A percentile compares a stretch with the other conserved stretches of the same genome.
Conservation (phyloP, 2,329 filamentous ascomycete genomes). For the Elsinoe australis region DNA sequence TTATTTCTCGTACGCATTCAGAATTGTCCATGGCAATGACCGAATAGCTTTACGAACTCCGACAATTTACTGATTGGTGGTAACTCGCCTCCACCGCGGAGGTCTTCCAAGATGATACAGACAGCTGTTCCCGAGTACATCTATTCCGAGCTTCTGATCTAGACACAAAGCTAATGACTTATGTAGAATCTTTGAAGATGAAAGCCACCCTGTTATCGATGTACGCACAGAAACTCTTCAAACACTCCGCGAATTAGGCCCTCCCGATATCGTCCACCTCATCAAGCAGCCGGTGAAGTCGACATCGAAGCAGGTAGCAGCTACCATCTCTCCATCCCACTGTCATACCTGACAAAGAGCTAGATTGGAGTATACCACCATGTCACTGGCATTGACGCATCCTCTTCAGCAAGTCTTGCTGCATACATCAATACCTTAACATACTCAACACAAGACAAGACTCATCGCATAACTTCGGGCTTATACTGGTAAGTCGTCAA, state of each 20-base stretch:
- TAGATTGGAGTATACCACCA: constrained; percentile 94
- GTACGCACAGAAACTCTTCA: constrained; percentile 83
- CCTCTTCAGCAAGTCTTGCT: constrained; percentile 90
- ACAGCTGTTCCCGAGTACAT: constrained; percentile 39
- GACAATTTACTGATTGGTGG: background rate
- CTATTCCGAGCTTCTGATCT: background rate
- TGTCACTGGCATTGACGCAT: constrained; percentile 94
- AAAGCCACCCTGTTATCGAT: constrained; percentile 84
- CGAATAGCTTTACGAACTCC: background rate
- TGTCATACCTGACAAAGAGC: constrained; percentile 17
- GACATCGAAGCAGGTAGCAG: constrained; percentile 47
- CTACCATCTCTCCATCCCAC: background rate
- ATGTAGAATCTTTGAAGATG: constrained; percentile 80
- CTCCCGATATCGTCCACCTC: constrained; percentile 90
- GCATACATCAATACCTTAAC: constrained; percentile 98
- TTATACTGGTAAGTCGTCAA: constrained; percentile 72
- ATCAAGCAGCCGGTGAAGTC: constrained; percentile 65
- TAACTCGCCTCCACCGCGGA: background rate
- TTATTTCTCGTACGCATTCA: too few relatives aligned
- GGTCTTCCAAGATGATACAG: constrained; percentile 31
- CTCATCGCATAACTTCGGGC: constrained; percentile 85
- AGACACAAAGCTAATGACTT: constrained; percentile 3
- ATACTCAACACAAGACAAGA: constrained; percentile 75
- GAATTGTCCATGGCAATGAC: too few relatives aligned
- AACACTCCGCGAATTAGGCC: constrained; percentile 82